Evolutionary conservation across 1,284 basidiomycete species (phyloP).

Genomic region (Singerocomus inundabilis): DNA sequence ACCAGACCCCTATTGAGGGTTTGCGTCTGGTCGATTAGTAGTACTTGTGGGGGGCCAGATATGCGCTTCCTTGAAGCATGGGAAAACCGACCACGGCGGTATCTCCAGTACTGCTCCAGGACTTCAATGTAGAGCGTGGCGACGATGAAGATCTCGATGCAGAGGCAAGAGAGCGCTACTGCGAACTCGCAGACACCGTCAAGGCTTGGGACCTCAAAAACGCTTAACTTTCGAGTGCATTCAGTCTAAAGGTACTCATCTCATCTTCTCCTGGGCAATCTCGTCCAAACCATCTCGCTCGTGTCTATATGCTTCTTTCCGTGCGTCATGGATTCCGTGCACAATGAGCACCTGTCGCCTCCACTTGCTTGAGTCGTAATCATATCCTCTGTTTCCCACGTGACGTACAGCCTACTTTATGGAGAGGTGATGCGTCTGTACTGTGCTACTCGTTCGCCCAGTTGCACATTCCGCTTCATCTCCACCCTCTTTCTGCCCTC

Average conservation of each 20-base stretch:
- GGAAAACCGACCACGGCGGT: too few relatives aligned
- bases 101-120: too few relatives aligned
- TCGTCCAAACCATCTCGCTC: slow-evolving; percentile 5
- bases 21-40: too few relatives aligned
- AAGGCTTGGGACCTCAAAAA: slow-evolving; percentile 83
- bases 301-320: slow-evolving; percentile 8
- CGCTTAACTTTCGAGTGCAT: slow-evolving; percentile 69
- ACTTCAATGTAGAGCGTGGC: slow-evolving; percentile 56
- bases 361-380: background rate
- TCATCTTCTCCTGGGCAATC: background rate
- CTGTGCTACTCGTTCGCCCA: background rate
- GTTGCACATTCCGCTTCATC: background rate
- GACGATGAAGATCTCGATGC: slow-evolving; percentile 61
- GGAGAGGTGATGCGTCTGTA: slow-evolving; percentile 1
- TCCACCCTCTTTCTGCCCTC: background rate
- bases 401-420: background rate
- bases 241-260: slow-evolving; percentile 62
- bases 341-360: slow-evolving; percentile 1
- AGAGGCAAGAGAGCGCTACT: slow-evolving; percentile 68
- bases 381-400: background rate
- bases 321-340: slow-evolving; percentile 22
- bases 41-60: too few relatives aligned
- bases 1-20: too few relatives aligned
- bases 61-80: too few relatives aligned
- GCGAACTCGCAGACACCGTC: slow-evolving; percentile 77